Evolutionary conservation across 1,284 basidiomycete genomes (phyloP), one percentile per base, ranked within the genome.

Genomic region (Ganoderma meredithae): DNA sequence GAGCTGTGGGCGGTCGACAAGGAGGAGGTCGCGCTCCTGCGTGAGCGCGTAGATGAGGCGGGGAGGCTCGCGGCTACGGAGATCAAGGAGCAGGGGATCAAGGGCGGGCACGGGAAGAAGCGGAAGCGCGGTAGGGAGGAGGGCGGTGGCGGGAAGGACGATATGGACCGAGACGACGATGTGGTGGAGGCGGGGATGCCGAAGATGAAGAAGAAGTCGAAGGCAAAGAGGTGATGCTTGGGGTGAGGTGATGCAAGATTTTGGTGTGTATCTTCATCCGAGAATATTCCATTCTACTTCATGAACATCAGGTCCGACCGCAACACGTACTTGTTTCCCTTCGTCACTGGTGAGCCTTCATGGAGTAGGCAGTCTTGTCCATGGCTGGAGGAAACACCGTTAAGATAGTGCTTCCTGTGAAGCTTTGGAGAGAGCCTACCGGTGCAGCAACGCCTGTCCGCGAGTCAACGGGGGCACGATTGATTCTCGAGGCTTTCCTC

Each of bases 1-100:
- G 91, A 92, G 43, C 84, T 95, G 39, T 99, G 96, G 86, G 91
- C 95, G 3, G 93, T 92, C 1, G 96, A 98, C 77, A 90, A 94
- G 73, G 95, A 99, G 76, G 96, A 96, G 72, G 90, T 99, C 17
- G 92, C 94, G 60, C 82, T 99, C 40, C 81, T 99, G 66, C 88
- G 90, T 66, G 97, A 99, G 79, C 87, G 97, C 0, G 97, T 98
- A 17, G 90, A 93, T 27, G 95, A 98, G 79, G 98, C 97, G 0
- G 89, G 88, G 17, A 84, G 98, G 64, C 83, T 95, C 44, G 97
- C 97, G 2, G 88, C 90, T 55, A 86, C 88, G 52, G 97, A 99
- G 76, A 77, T 94, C 70, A 93, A 91, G 77, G 86, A 93, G 77
- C 86, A 90, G 78, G 83, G 84, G 64, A 77, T 79, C 75, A 86